Conservation (phyloP, 257 asterid genomes). For the Gynochthodes officinalis region DNA sequence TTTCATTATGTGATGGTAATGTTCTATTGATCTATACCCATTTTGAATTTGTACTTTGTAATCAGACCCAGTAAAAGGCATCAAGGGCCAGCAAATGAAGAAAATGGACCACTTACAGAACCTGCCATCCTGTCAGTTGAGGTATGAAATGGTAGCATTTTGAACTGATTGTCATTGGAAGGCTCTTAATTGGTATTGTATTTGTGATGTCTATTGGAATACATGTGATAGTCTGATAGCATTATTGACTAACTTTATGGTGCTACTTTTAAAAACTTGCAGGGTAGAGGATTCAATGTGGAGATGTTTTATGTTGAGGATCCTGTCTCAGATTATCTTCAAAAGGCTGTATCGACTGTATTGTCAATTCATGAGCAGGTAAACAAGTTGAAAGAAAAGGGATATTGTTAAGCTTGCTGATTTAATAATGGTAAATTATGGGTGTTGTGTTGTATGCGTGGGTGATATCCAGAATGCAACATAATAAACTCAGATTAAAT, state of each 20-base stretch:
- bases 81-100: slow-evolving; percentile 44
- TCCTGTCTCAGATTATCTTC: slow-evolving; percentile 83
- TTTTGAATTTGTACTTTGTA: slow-evolving; percentile 13
- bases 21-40: slow-evolving; percentile 8
- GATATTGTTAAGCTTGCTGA: background rate
- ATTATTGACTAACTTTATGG: slow-evolving; percentile 5
- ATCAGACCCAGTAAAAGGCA: slow-evolving; percentile 48
- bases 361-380: slow-evolving; percentile 81
- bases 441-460: background rate
- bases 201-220: background rate
- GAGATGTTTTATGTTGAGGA: slow-evolving; percentile 71
- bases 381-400: slow-evolving; percentile 2
- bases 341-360: slow-evolving; percentile 73
- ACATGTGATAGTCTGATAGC: background rate
- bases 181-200: background rate
- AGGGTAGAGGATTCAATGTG: slow-evolving; percentile 95
- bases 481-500: background rate
- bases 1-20: background rate
- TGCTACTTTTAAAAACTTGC: slow-evolving; percentile 18
- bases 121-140: slow-evolving; percentile 94
- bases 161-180: background rate
- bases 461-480: background rate
- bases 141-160: slow-evolving; percentile 35
- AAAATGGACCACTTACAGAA: slow-evolving; percentile 49
- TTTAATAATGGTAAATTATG: background rate